Percentiles rank a stretch among this genome's conserved stretches.
Evolutionary conservation across 2,329 filamentous ascomycete genomes (phyloP).

Genomic region (Ophiocordyceps australis): DNA sequence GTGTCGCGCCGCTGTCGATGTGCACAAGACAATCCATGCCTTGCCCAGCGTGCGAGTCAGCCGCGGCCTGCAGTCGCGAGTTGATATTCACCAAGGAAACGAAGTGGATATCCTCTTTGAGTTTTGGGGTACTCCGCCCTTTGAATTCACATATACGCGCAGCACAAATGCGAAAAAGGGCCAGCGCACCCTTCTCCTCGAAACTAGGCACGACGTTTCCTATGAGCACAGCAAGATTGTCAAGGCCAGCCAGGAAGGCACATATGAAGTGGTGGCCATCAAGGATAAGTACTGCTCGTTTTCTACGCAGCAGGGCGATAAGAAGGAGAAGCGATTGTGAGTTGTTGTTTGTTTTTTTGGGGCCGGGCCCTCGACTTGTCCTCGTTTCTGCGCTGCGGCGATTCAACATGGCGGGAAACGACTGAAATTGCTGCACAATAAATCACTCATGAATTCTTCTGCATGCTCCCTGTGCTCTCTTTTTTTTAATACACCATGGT

Average conservation of each 20-base stretch:
- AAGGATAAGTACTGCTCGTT: conserved; percentile 88
- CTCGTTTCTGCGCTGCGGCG: too few species aligned
- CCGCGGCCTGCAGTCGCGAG: conserved; percentile 59
- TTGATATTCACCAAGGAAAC: conserved; percentile 93
- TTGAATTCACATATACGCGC: conserved; percentile 93
- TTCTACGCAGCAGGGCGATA: conserved; percentile 47
- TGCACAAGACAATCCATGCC: conserved; percentile 74
- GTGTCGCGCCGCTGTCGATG: conserved; percentile 63
- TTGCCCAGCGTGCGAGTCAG: conserved; percentile 85
- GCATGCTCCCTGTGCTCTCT: too few species aligned
- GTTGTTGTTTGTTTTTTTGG: too few species aligned
- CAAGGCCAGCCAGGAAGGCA: conserved; percentile 80
- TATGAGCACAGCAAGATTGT: conserved; percentile 68
- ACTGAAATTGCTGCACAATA: too few species aligned
- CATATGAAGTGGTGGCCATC: conserved; percentile 92
- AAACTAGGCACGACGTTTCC: conserved; percentile 77
- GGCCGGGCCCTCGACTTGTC: too few species aligned
- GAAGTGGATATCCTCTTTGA: conserved; percentile 88
- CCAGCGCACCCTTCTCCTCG: conserved; percentile 62
- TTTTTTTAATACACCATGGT: too few species aligned
- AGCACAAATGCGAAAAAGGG: conserved; percentile 71
- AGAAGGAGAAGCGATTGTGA: conserved; percentile 18
- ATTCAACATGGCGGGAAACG: too few species aligned
- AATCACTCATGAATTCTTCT: too few species aligned
- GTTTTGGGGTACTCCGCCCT: conserved; percentile 88